Evolutionary conservation across 2,329 filamentous ascomycete genomes (phyloP), one percentile per base, ranked within the genome.

Genomic region (Coniochaeta prunicola): DNA sequence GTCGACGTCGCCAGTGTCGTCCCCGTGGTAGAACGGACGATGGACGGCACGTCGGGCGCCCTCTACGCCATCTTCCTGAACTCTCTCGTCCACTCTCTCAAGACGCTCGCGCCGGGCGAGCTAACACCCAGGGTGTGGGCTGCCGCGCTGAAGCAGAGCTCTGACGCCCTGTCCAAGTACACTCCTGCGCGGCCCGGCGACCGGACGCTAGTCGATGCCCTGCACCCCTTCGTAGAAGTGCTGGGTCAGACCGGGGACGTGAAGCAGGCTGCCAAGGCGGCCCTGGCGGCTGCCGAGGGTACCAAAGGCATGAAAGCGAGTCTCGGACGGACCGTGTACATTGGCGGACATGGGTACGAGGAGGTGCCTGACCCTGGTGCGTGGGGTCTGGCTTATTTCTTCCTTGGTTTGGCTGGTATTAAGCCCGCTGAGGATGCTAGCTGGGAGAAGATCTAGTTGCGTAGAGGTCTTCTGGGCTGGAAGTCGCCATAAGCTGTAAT

Each of bases 251-350:
- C 85, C 0, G 84, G 83, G 15, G 83, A 90, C 69, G 71, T 94
- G 21, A 81, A 84, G 64, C 79, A 85, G 69, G 92, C 94, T 8
- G 91, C 91, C 0, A 78, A 85, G 66, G 91, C 90, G 1, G 88
- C 92, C 0, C 82, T 83, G 63, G 79, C 85, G 53, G 94, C 89
- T 0, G 89, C 92, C 4, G 88, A 93, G 63, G 84, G 84, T 31
- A 97, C 94, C 21, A 96, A 92, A 77, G 89, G 88, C 26, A 97
- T 99, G 92, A 85, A 89, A 71, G 91, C 94, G 45, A 94, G 88
- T 66, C 77, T 99, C 42, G 94, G 94, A 8, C 78, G 91, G 60
- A 85, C 88, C 1, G 91, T 94, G 12, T 96, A 96, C 71, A 85
- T 96, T 56, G 91, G 89, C 62, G 89, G 88, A 62, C 82, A 78